Conservation (phyloP, 2,329 filamentous ascomycete genomes). For the Microsporum audouinii region DNA sequence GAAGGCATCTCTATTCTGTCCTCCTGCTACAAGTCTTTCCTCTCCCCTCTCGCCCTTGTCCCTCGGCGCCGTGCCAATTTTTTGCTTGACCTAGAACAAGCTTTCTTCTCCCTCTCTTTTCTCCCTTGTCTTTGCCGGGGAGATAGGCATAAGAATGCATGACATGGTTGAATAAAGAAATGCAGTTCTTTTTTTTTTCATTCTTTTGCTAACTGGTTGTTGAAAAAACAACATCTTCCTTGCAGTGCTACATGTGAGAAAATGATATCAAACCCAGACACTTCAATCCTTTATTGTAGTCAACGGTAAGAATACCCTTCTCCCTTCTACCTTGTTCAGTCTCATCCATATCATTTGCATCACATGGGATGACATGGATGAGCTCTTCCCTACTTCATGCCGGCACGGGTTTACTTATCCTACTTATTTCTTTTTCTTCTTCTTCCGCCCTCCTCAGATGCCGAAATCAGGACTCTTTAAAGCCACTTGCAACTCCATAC, state of each 20-base stretch:
- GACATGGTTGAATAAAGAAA: not conserved
- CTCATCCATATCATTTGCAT: not conserved
- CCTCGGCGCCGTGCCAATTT: not conserved
- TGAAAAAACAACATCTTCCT: not conserved
- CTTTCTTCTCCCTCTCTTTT: not conserved
- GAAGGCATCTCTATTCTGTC: not conserved
- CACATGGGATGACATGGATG: not conserved
- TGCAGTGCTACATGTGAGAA: slow-evolving; percentile 52
- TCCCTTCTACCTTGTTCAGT: not conserved
- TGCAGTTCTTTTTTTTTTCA: not conserved
- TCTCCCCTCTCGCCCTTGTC: not conserved
- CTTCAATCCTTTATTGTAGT: slow-evolving; percentile 52
- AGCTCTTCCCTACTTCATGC: not conserved
- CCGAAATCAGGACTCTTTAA: slow-evolving; percentile 10
- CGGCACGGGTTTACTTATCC: not conserved
- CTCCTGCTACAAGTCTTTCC: not conserved
- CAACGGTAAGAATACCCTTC: slow-evolving; percentile 39
- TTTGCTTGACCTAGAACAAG: slow-evolving; percentile 2
- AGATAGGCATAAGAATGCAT: not conserved
- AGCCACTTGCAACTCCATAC: slow-evolving; percentile 9
- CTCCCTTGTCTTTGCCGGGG: not conserved
- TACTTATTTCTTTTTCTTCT: not conserved
- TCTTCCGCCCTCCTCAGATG: slow-evolving; percentile 3
- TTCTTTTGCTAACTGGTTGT: not conserved
- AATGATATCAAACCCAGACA: slow-evolving; percentile 51